These are phyloP conservation scores for Coemansia sp. DNA, from an alignment of 192 early-diverging fungal species.

Conservation along the genomic window DNA sequence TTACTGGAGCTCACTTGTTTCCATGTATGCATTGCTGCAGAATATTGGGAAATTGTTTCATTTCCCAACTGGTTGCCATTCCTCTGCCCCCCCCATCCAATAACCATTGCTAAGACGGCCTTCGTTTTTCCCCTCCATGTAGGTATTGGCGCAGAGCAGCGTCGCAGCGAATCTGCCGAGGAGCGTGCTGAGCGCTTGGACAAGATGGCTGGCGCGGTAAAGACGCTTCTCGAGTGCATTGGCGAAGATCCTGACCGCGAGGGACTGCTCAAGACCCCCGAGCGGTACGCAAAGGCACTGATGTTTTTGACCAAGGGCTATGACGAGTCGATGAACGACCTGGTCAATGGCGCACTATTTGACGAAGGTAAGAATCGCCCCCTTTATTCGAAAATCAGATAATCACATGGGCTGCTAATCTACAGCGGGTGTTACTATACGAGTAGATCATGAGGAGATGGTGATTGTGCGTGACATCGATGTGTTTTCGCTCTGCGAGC, in stretches of 20 bases:
- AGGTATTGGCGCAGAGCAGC: constrained; percentile 77
- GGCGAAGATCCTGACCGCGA: constrained; percentile 95
- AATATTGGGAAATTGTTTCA: no score
- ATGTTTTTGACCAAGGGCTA: constrained; percentile 99
- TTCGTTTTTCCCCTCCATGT: constrained; percentile 4
- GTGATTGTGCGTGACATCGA: constrained; percentile 98
- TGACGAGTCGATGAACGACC: constrained; percentile 82
- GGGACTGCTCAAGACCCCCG: constrained; percentile 92
- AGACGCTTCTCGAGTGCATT: constrained; percentile 84
- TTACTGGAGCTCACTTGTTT: no score
- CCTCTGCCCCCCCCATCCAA: no score
- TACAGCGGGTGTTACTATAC: not conserved
- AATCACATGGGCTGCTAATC: constrained; percentile 17
- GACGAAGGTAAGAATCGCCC: constrained; percentile 70
- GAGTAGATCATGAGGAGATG: constrained; percentile 93
- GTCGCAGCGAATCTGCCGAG: constrained; percentile 75
- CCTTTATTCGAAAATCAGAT: constrained; percentile 1
- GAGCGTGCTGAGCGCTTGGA: constrained; percentile 66
- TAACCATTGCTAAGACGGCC: no score
- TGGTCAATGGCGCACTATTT: constrained; percentile 95
- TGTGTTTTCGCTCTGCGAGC: constrained; percentile 95
- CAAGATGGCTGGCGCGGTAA: constrained; percentile 82
- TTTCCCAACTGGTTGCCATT: no score
- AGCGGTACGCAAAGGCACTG: constrained; percentile 94
- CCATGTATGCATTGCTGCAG: no score